Conservation (phyloP, 192 early-diverging fungal genomes). For the Linnemannia hyalina region DNA sequence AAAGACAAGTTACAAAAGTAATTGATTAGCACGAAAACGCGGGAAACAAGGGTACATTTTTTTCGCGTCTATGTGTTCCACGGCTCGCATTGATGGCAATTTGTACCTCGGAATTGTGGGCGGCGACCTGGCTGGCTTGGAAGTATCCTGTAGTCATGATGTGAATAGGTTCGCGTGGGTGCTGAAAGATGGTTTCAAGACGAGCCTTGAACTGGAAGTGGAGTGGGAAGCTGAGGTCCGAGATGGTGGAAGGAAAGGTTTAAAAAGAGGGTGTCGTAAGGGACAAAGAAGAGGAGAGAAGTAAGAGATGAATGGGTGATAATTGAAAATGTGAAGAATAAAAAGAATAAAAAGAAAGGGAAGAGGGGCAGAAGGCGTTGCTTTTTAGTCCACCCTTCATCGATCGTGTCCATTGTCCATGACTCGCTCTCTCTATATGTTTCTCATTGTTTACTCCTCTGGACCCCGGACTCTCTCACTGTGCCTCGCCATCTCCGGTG, state of each 20-base stretch:
- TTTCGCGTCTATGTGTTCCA: neutral
- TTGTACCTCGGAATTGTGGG: conserved; percentile 51
- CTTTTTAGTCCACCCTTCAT: neutral
- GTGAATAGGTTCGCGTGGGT: conserved; percentile 17
- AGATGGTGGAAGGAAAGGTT: conserved; percentile 36
- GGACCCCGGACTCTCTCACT: neutral
- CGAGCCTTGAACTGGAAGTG: conserved; percentile 51
- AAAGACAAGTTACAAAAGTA: neutral
- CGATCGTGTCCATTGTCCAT: neutral
- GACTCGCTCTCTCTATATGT: neutral
- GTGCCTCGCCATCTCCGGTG: neutral
- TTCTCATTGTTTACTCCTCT: conserved; percentile 1
- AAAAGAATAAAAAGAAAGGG: neutral
- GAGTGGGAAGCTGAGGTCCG: conserved; percentile 46
- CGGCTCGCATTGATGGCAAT: no score
- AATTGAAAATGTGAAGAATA: conserved; percentile 5
- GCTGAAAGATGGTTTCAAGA: conserved; percentile 36
- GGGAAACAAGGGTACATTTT: neutral
- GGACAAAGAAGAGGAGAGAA: neutral
- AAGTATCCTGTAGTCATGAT: conserved; percentile 45
- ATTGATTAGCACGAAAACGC: neutral
- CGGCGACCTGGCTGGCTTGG: conserved; percentile 28
- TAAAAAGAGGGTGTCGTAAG: neutral
- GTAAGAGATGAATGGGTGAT: neutral
- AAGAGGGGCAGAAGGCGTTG: neutral